Percentiles rank a stretch among this genome's conserved stretches.
These are phyloP conservation scores for Venturia carpophila DNA, from an alignment of 2,329 filamentous ascomycete genomes.

Conservation along the genomic window DNA sequence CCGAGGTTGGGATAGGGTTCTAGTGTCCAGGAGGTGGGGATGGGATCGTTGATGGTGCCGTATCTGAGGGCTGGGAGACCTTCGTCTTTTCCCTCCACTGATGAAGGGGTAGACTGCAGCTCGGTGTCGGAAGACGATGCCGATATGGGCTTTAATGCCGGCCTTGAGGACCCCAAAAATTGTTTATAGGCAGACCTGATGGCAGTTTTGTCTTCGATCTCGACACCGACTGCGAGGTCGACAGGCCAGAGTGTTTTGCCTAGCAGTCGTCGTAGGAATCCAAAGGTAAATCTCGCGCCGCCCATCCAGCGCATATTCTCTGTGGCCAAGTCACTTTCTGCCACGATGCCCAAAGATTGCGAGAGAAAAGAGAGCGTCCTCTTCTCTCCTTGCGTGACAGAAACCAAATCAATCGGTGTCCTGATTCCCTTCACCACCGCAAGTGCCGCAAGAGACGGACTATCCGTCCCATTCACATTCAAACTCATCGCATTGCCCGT, in stretches of 20 bases:
- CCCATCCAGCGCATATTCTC: constrained; percentile 95
- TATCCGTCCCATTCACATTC: constrained; percentile 77
- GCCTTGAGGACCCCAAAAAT: constrained; percentile 24
- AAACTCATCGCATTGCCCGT: constrained; percentile 90
- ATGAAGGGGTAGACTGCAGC: constrained; percentile 5
- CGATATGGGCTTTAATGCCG: neutral
- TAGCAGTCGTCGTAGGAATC: constrained; percentile 69
- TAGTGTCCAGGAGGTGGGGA: constrained; percentile 71
- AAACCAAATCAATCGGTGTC: constrained; percentile 79
- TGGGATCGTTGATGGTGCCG: constrained; percentile 67
- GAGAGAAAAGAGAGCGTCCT: constrained; percentile 82
- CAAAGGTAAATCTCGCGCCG: constrained; percentile 71
- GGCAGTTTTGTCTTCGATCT: constrained; percentile 61
- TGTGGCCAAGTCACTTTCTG: constrained; percentile 82
- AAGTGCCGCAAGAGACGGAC: constrained; percentile 67
- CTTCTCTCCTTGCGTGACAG: constrained; percentile 64
- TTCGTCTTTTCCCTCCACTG: constrained; percentile 20
- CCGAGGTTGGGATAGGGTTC: constrained; percentile 69
- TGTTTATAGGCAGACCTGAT: constrained; percentile 25
- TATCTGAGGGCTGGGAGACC: constrained; percentile 66
- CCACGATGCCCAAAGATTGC: constrained; percentile 81
- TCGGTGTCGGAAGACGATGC: constrained; percentile 15
- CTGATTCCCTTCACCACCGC: constrained; percentile 78
- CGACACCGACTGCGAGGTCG: constrained; percentile 78
- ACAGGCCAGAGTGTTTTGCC: constrained; percentile 76